These are phyloP conservation scores for Solanum commersonii DNA, from an alignment of 257 asterid species.

Conservation along the genomic window DNA sequence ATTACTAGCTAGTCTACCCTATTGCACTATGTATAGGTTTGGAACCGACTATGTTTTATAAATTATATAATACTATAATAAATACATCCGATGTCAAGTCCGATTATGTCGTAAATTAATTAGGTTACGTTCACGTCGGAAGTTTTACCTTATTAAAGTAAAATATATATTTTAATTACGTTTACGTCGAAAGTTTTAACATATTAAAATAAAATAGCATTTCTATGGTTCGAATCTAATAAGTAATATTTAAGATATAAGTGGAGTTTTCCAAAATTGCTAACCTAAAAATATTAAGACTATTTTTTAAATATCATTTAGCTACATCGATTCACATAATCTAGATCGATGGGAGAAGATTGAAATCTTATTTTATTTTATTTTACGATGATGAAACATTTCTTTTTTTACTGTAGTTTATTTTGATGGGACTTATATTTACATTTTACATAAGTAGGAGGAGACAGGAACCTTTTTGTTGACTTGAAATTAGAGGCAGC, in stretches of 20 bases:
- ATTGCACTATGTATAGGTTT: neutral
- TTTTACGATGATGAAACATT: neutral
- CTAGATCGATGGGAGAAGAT: neutral
- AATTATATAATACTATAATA: too few species aligned
- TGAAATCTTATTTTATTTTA: neutral
- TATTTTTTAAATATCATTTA: neutral
- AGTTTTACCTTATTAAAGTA: neutral
- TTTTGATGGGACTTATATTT: neutral
- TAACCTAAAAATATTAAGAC: neutral
- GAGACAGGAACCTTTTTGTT: neutral
- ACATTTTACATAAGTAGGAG: neutral
- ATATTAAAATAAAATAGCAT: neutral
- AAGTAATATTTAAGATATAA: neutral
- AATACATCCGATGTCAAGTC: too few species aligned
- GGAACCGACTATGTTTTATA: neutral
- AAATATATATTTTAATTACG: neutral
- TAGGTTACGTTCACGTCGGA: neutral
- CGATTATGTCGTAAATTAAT: too few species aligned
- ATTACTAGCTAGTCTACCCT: neutral
- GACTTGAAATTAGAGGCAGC: conserved; percentile 30
- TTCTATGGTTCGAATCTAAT: neutral
- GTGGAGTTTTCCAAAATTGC: neutral
- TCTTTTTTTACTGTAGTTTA: neutral
- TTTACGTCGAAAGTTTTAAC: neutral
- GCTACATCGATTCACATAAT: neutral